Conservation (phyloP, 2,329 filamentous ascomycete genomes). For the Alternaria metachromatica region DNA sequence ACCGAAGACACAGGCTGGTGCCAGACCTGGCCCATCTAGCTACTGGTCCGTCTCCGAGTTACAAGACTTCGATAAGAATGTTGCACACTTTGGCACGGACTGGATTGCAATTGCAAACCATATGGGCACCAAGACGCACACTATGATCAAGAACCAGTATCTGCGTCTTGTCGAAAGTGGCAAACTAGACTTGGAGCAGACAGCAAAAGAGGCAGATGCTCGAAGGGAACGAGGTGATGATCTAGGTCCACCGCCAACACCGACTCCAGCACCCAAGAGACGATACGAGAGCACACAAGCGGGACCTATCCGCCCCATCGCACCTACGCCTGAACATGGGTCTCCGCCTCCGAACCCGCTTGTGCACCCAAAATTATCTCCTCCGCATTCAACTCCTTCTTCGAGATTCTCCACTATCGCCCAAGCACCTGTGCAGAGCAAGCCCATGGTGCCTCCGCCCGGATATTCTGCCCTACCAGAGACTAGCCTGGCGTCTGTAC, state of each 20-base stretch:
- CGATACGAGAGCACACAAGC: conserved; percentile 54
- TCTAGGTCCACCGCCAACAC: conserved; percentile 56
- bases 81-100: conserved; percentile 79
- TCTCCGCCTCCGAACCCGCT: conserved; percentile 34
- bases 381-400: conserved; percentile 36
- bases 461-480: conserved; percentile 34
- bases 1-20: conserved; percentile 39
- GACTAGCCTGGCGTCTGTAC: conserved; percentile 33
- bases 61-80: conserved; percentile 74
- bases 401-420: conserved; percentile 42
- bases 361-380: conserved; percentile 48
- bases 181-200: conserved; percentile 50
- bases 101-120: conserved; percentile 76
- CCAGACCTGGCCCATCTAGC: conserved; percentile 71
- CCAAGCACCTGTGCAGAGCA: conserved; percentile 40
- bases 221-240: conserved; percentile 54
- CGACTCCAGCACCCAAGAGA: conserved; percentile 56
- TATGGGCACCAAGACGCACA: conserved; percentile 83
- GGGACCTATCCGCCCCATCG: conserved; percentile 51
- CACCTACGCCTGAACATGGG: conserved; percentile 55
- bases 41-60: conserved; percentile 88
- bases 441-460: conserved; percentile 32
- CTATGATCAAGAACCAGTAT: conserved; percentile 72
- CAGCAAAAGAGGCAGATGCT: conserved; percentile 52
- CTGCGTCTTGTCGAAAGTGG: conserved; percentile 54